Conservation (phyloP, 1,284 basidiomycete species). For the Ustilago vetiveriae region DNA sequence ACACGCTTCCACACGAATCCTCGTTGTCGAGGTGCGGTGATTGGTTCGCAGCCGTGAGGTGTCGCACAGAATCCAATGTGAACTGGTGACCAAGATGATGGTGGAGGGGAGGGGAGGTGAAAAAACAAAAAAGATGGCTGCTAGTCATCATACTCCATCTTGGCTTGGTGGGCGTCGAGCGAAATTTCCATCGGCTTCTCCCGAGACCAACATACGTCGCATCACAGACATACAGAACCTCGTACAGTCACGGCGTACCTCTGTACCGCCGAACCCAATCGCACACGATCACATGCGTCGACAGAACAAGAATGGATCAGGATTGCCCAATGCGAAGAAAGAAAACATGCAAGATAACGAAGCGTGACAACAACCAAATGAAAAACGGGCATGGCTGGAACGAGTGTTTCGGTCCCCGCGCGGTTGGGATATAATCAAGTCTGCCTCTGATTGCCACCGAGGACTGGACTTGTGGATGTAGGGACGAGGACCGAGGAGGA, state of each 20-base stretch:
- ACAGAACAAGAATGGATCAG: no score
- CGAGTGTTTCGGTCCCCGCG: not conserved
- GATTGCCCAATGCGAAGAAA: conserved; percentile 15
- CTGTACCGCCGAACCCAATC: no score
- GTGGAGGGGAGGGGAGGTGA: conserved; percentile 7
- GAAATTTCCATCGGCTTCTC: conserved; percentile 19
- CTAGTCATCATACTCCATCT: conserved; percentile 17
- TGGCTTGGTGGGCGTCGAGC: not conserved
- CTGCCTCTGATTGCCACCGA: no score
- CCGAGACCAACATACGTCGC: not conserved
- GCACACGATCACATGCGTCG: no score
- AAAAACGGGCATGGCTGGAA: not conserved
- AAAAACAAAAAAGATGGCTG: not conserved
- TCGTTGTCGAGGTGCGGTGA: no score
- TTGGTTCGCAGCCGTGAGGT: no score
- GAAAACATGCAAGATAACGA: conserved; percentile 5
- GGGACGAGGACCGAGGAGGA: not conserved
- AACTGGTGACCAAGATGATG: conserved; percentile 9
- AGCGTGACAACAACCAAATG: not conserved
- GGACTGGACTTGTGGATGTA: no score
- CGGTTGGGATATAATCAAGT: conserved; percentile 19
- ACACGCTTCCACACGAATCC: no score
- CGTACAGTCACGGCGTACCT: no score
- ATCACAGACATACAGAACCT: no score
- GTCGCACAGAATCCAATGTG: no score